These are phyloP conservation scores for Secale cereale DNA, from an alignment of 176 grass and related monocot species.

Conservation along the genomic window DNA sequence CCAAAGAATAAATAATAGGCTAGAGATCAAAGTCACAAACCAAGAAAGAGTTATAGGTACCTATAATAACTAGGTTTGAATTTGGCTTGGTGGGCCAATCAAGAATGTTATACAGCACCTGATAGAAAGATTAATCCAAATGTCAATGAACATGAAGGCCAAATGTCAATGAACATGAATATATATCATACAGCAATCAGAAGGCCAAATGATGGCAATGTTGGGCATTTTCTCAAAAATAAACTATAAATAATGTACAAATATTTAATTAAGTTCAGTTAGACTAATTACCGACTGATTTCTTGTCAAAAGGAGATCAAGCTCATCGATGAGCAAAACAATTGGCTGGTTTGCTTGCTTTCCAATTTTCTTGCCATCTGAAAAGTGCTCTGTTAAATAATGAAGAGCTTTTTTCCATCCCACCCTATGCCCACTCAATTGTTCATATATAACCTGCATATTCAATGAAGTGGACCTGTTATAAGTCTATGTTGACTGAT, in stretches of 20 bases:
- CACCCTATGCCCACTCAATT: slow-evolving; percentile 76
- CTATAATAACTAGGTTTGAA: slow-evolving; percentile 89
- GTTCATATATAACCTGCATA: slow-evolving; percentile 83
- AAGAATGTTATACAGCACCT: slow-evolving; percentile 99
- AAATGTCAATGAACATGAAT: slow-evolving; percentile 20
- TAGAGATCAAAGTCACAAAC: slow-evolving; percentile 12
- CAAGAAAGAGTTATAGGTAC: slow-evolving; percentile 40
- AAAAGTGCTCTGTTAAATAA: slow-evolving; percentile 89
- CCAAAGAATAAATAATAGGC: slow-evolving; percentile 31
- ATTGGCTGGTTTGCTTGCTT: slow-evolving; percentile 74
- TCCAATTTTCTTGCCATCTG: slow-evolving; percentile 49
- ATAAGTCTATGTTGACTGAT: not conserved
- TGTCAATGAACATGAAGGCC: slow-evolving; percentile 9
- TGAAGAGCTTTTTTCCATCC: slow-evolving; percentile 98
- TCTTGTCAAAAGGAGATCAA: slow-evolving; percentile 98
- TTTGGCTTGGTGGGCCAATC: slow-evolving; percentile 93
- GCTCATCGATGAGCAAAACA: slow-evolving; percentile 97
- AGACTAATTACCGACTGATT: slow-evolving; percentile 85
- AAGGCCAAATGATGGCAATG: not conserved
- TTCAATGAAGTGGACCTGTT: slow-evolving; percentile 1
- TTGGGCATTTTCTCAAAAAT: not conserved
- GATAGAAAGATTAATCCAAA: slow-evolving; percentile 30
- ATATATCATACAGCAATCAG: not conserved
- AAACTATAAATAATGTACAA: not conserved
- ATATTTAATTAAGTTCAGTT: slow-evolving; percentile 1